phyloP scores from a whole-genome alignment of 225 moss, liverwort and hornwort genomes.

The Ulota crispa region DNA sequence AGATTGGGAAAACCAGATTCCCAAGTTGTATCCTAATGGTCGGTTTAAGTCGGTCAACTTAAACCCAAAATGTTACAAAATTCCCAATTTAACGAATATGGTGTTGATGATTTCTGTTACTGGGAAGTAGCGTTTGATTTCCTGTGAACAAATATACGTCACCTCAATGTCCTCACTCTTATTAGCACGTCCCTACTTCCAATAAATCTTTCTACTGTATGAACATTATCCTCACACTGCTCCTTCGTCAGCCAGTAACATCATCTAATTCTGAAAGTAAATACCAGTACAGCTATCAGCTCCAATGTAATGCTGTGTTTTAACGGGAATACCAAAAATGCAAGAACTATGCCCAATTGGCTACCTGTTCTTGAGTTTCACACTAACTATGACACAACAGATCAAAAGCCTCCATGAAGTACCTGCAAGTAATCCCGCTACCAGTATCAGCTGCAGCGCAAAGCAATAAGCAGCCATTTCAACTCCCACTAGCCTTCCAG shows the following conservation, averaged over 20 bases:
- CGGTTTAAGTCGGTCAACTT: too few relatives aligned
- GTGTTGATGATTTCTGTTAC: neutral
- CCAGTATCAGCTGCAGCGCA: conserved; percentile 28
- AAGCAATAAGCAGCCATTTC: conserved; percentile 20
- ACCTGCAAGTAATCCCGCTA: conserved; percentile 35
- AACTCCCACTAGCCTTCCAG: neutral
- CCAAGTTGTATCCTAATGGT: too few relatives aligned
- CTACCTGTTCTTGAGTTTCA: neutral
- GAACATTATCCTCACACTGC: neutral
- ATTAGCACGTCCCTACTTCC: neutral
- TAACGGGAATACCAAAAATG: neutral
- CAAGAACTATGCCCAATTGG: neutral
- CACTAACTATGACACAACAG: neutral
- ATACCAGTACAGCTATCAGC: neutral
- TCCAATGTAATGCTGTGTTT: neutral
- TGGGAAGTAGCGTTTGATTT: neutral
- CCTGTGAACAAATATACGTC: neutral
- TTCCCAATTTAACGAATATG: too few relatives aligned
- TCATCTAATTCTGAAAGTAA: neutral
- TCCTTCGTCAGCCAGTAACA: neutral
- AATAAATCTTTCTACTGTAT: neutral
- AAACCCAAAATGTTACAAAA: too few relatives aligned
- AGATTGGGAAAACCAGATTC: too few relatives aligned
- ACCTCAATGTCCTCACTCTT: neutral
- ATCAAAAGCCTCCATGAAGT: neutral